Conservation (phyloP, 306 rosid species). For the Quercus agrifolia region DNA sequence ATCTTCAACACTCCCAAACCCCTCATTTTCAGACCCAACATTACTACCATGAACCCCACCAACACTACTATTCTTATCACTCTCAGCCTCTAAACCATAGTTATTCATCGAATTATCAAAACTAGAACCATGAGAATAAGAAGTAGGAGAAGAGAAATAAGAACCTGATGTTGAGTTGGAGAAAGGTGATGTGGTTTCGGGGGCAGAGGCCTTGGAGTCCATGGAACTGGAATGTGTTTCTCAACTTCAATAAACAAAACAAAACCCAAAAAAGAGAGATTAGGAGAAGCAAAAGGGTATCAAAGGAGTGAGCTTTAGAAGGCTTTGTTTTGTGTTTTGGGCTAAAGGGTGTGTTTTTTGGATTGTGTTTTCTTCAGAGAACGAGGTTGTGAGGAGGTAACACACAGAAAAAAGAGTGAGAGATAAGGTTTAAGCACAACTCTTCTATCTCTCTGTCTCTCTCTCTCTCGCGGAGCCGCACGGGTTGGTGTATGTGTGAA, state of each 20-base stretch:
- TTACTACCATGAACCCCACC: constrained; percentile 19
- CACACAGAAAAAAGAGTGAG: neutral
- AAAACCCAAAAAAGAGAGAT: neutral
- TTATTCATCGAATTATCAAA: constrained; percentile 1
- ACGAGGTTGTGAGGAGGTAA: neutral
- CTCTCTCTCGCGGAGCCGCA: constrained; percentile 9
- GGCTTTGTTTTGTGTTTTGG: neutral
- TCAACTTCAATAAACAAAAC: neutral
- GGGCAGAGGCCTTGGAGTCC: constrained; percentile 34
- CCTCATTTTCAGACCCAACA: constrained; percentile 52
- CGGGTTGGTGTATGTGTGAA: neutral
- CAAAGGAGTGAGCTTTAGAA: neutral
- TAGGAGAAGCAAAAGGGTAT: neutral
- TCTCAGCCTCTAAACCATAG: constrained; percentile 1
- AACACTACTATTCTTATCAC: neutral
- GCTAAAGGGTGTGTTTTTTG: neutral
- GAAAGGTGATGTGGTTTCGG: constrained; percentile 8
- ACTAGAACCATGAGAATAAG: constrained; percentile 24
- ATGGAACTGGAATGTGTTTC: constrained; percentile 8
- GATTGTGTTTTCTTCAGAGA: neutral
- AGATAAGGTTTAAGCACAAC: constrained; percentile 37
- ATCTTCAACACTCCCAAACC: constrained; percentile 62
- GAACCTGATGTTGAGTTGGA: constrained; percentile 33
- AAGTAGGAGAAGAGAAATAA: constrained; percentile 18
- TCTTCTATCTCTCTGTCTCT: too few relatives aligned